phyloP scores from a whole-genome alignment of 139 green algal genomes.

The Tetraselmis chui region DNA sequence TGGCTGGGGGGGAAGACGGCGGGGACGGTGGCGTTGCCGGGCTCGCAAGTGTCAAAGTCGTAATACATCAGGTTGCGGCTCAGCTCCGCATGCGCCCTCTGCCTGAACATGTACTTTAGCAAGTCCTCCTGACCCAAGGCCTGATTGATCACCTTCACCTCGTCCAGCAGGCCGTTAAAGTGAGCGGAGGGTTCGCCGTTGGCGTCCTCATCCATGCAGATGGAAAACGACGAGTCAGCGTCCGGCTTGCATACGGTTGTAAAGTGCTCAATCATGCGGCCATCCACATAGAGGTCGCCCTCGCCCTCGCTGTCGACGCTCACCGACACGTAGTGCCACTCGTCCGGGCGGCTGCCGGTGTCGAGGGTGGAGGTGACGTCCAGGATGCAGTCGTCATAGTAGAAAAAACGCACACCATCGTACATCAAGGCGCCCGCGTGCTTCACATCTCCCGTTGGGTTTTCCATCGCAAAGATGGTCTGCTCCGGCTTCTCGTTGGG shows the following conservation, averaged over 20 bases:
- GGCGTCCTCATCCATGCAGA: slow-evolving; percentile 1
- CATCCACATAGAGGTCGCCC: slow-evolving; percentile 7
- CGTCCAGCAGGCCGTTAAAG: slow-evolving; percentile 23
- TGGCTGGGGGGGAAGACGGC: not conserved
- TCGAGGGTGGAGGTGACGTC: slow-evolving; percentile 5
- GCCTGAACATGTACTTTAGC: not conserved
- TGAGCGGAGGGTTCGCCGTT: not conserved
- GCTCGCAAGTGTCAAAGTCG: not conserved
- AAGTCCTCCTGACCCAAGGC: not conserved
- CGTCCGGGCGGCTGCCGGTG: not conserved
- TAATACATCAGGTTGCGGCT: slow-evolving; percentile 8
- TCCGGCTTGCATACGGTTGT: slow-evolving; percentile 9
- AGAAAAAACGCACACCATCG: slow-evolving; percentile 20
- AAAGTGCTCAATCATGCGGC: slow-evolving; percentile 7
- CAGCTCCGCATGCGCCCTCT: not conserved
- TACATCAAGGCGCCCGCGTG: slow-evolving; percentile 6
- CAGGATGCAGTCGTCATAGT: slow-evolving; percentile 22
- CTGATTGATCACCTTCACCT: slow-evolving; percentile 18
- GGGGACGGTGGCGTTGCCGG: not conserved
- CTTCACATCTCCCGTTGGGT: not conserved
- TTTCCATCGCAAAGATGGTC: not conserved
- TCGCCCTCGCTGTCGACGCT: not conserved
- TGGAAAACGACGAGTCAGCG: not conserved
- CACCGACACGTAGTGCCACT: slow-evolving; percentile 19
- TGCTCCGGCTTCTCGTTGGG: not conserved